These are phyloP conservation scores for Phytophthora vignae DNA, from an alignment of 352 stramenopile species.

Conservation along the genomic window DNA sequence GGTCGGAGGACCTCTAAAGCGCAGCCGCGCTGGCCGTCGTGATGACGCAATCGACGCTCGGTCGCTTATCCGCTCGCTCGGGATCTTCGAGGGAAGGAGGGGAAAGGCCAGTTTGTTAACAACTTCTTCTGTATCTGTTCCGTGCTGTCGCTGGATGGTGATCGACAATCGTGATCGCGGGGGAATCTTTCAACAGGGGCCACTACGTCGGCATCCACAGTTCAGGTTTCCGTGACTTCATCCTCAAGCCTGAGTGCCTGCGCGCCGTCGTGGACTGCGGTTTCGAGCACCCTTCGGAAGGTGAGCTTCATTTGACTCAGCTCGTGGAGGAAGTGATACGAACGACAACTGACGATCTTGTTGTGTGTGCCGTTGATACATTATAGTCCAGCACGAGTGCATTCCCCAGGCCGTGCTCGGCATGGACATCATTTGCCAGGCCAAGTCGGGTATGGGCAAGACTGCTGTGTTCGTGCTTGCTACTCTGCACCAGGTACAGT, in stretches of 20 bases:
- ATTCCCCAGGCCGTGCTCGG: slow-evolving; percentile 99
- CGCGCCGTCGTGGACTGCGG: slow-evolving; percentile 99
- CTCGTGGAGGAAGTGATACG: background rate
- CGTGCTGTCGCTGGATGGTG: slow-evolving; percentile 34
- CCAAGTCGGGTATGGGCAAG: slow-evolving; percentile 99
- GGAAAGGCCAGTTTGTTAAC: slow-evolving; percentile 72
- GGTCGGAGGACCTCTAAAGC: slow-evolving; percentile 28
- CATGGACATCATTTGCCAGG: slow-evolving; percentile 99
- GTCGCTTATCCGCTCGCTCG: slow-evolving; percentile 30
- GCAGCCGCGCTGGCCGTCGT: slow-evolving; percentile 22
- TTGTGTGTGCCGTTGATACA: slow-evolving; percentile 11
- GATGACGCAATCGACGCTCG: slow-evolving; percentile 34
- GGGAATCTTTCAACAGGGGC: slow-evolving; percentile 81
- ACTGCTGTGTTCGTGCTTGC: slow-evolving; percentile 99
- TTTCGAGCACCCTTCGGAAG: slow-evolving; percentile 99
- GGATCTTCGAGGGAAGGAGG: slow-evolving; percentile 16
- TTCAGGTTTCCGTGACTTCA: slow-evolving; percentile 99
- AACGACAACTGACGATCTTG: slow-evolving; percentile 23
- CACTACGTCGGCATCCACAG: slow-evolving; percentile 99
- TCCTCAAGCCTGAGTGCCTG: slow-evolving; percentile 99
- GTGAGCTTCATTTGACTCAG: slow-evolving; percentile 45
- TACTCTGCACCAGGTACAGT: slow-evolving; percentile 97
- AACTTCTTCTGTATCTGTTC: slow-evolving; percentile 88
- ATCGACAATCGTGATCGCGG: slow-evolving; percentile 34
- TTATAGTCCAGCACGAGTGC: slow-evolving; percentile 97